Conservation (phyloP, 2,329 filamentous ascomycete species). For the Cylindrodendrum hubeiense region DNA sequence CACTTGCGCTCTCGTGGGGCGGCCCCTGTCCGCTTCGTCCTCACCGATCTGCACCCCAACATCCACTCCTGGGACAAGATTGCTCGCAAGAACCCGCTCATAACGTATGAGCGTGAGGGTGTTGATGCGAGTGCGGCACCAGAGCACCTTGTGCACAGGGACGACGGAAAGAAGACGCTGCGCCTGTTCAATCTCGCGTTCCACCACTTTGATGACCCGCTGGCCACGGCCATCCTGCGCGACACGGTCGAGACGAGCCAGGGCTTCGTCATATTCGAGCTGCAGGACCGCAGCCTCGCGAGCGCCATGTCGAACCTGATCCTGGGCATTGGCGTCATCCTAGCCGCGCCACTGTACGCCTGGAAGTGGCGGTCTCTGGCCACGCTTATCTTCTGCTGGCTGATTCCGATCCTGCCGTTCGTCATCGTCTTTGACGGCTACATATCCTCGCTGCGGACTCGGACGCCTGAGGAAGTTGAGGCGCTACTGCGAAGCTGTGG, state of each 20-base stretch:
- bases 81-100: slow-evolving; percentile 62
- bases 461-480: slow-evolving; percentile 75
- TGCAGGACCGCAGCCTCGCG: slow-evolving; percentile 73
- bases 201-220: slow-evolving; percentile 78
- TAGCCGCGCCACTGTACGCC: slow-evolving; percentile 65
- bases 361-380: slow-evolving; percentile 64
- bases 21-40: slow-evolving; percentile 66
- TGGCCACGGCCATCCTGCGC: slow-evolving; percentile 70
- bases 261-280: slow-evolving; percentile 79
- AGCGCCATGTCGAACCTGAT: slow-evolving; percentile 66
- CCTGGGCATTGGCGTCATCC: slow-evolving; percentile 64
- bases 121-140: slow-evolving; percentile 76
- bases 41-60: slow-evolving; percentile 77
- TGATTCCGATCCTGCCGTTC: slow-evolving; percentile 75
- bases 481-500: slow-evolving; percentile 66
- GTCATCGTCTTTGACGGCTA: slow-evolving; percentile 77
- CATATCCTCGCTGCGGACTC: slow-evolving; percentile 75
- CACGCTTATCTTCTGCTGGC: slow-evolving; percentile 75
- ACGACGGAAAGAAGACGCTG: slow-evolving; percentile 66
- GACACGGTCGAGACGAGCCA: slow-evolving; percentile 75
- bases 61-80: slow-evolving; percentile 69
- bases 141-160: slow-evolving; percentile 56
- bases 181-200: slow-evolving; percentile 81
- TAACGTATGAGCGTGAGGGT: slow-evolving; percentile 70
- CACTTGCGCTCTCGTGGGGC: slow-evolving; percentile 45